Base-by-base conservation (phyloP, 371 early-diverging fungal genomes). In the Actinomortierella ambigua region DNA sequence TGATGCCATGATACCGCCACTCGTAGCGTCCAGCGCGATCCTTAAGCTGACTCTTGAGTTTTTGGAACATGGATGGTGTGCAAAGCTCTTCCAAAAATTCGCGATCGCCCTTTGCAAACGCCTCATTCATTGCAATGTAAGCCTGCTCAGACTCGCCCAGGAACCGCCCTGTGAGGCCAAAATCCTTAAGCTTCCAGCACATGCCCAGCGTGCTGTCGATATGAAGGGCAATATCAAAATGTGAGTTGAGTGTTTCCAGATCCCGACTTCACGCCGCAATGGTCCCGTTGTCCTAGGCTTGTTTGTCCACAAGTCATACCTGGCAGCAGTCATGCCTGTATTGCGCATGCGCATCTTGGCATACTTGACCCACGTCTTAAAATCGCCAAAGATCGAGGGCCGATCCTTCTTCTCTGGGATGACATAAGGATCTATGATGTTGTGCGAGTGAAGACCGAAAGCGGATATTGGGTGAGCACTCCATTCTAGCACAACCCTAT, bases 101-200 rank as follows among this genome's bases (percentile, higher is more conserved):
- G 53, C 85, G 79, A 70, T 89, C 88, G 48, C 91, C 91, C 79
- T 82, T 79, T 27, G 91, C 88, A 67, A 86, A 90, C 7, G 89
- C 88, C 68, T 84, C 86, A 57, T 90, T 90, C 91, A 90, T 89
- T 50, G 80, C 79, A 53, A 83, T 84, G 70, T 88, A 88, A 9
- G 86, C 80, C 53, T 82, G 82, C 59, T 86, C 85, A 0, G 89
- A 89, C 54, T 81, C 69, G 22, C 78, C 69, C 73, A 86, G 60
- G 64, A 86, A 86, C 29, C 70, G 57, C 40, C 49, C 70, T 27
- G 70, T 64, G 23, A 69, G 15, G 27, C 70, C 70, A 55, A 69
- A 69, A 29, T 69, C 70, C 61, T 69, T 69, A n/a, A 69, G 58
- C 57, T 61, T 69, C 70, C 70, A 69, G 65, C 65, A 69, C 70